Base-by-base conservation (phyloP, 2,329 filamentous ascomycete species). In the Neophaeococcomyces aloes region DNA sequence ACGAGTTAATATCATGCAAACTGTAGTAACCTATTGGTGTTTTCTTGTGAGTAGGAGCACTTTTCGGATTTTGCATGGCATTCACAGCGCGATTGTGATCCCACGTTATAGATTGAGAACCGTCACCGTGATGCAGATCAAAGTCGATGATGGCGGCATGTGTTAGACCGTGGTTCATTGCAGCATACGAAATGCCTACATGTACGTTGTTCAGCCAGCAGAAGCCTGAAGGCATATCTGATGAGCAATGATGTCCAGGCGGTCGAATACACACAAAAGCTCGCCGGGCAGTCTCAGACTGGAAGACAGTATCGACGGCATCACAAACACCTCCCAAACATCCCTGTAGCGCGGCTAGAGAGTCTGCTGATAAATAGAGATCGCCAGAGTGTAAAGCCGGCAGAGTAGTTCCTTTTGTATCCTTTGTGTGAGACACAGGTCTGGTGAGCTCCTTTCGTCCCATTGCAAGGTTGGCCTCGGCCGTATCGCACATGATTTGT, bases 181-280 rank as follows among this genome's bases (percentile, higher is more conserved):
- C 81, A 8, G 81, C 89, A 61, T 98, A 85, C 61, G 93, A 84
- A 52, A 98, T 94, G 0, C 89, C 91, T 17, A 98, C 86, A 59
- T 96, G 89, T 1, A 98, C 87, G 59, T 98, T 98, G 63, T 98
- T 98, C 39, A 98, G 68, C 89, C 91, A 98, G 66, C 91, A 98
- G 60, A 98, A 98, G 0, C 91, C 91, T 2, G 89, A 95, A 0
- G 91, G 91, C 55, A 83, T 81, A 38, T 83, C 78, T 3, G 86
- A 78, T 2, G 89, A 94, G 64, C 91, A 98, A 59, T 98, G 91
- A 60, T 98, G 91, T 1, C 91, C 91, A 0, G 91, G 91, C 3
- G 91, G 91, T 25, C 91, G 79, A 38, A 96, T 83, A 21, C 83
- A 88, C 38, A 96, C 86, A 61, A 98, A 98, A 0, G 88, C 87